Evolutionary conservation across 2,329 filamentous ascomycete genomes (phyloP).

Genomic region (Aspergillus sp.): DNA sequence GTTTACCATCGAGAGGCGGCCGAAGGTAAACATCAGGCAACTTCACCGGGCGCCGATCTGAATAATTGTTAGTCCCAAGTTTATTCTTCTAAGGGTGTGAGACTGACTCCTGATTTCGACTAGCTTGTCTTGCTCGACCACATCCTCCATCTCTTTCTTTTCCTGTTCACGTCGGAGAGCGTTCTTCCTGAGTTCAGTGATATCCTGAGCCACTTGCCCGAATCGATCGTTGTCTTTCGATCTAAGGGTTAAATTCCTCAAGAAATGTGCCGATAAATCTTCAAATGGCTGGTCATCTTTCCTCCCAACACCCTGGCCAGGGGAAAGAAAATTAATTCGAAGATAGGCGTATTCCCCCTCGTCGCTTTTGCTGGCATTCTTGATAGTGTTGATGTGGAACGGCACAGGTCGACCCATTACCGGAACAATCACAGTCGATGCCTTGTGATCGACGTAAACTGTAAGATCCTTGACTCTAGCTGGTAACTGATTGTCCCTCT

Average conservation of each 20-base stretch:
- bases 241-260: conserved; percentile 90
- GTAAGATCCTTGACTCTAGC: conserved; percentile 77
- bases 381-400: conserved; percentile 98
- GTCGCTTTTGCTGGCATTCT: conserved; percentile 97
- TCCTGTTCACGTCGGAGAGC: conserved; percentile 90
- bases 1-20: conserved; percentile 93
- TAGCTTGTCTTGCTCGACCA: conserved; percentile 97
- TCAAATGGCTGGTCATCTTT: conserved; percentile 99
- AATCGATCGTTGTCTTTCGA: conserved; percentile 87
- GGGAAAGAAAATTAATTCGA: conserved; percentile 95
- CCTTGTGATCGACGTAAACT: conserved; percentile 89
- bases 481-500: conserved; percentile 93
- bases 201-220: conserved; percentile 85
- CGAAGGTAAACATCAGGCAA: conserved; percentile 95
- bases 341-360: conserved; percentile 93
- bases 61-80: conserved; percentile 41
- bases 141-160: conserved; percentile 99
- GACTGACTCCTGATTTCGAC: conserved; percentile 84
- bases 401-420: conserved; percentile 97
- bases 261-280: conserved; percentile 91
- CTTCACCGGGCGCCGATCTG: conserved; percentile 83
- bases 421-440: conserved; percentile 83
- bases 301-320: conserved; percentile 92
- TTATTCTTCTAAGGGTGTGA: background rate
- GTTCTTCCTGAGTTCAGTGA: conserved; percentile 94